Conservation (phyloP, 257 asterid genomes). For the Scutellaria baicalensis region DNA sequence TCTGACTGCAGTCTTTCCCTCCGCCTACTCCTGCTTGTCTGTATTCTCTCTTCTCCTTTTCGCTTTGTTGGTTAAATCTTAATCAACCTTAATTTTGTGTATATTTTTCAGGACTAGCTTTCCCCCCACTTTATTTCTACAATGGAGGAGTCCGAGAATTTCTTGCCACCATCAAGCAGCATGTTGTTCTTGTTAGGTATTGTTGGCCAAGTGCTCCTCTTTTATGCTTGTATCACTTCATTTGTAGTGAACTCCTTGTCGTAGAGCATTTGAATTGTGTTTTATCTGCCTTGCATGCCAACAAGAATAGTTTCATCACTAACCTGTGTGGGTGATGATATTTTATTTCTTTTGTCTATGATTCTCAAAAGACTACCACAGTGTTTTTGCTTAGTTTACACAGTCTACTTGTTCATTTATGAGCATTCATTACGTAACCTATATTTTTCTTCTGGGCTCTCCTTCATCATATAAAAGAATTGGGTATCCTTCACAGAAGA, state of each 20-base stretch:
- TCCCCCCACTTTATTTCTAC: conserved; percentile 91
- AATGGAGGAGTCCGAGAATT: conserved; percentile 97
- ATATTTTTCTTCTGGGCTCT: not conserved
- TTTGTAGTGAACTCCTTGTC: not conserved
- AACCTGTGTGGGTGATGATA: not conserved
- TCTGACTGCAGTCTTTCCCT: not conserved
- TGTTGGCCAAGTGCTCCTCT: conserved; percentile 16
- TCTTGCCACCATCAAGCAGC: conserved; percentile 81
- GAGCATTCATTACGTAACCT: not conserved
- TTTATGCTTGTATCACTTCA: conserved; percentile 6
- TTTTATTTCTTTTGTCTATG: not conserved
- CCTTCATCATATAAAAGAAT: not conserved
- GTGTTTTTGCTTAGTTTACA: not conserved
- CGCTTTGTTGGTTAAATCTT: not conserved
- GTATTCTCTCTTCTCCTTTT: not conserved
- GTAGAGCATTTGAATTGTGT: not conserved
- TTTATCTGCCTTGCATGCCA: not conserved
- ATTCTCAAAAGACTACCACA: not conserved
- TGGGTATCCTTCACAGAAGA: not conserved
- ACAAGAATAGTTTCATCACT: not conserved
- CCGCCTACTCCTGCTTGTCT: not conserved
- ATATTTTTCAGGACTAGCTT: conserved; percentile 71
- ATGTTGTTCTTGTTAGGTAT: conserved; percentile 76
- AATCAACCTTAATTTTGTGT: conserved; percentile 3
- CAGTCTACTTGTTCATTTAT: not conserved